Evolutionary conservation across 2,329 filamentous ascomycete genomes (phyloP), one percentile per base, ranked within the genome.

Genomic region (Monosporascus sp.): DNA sequence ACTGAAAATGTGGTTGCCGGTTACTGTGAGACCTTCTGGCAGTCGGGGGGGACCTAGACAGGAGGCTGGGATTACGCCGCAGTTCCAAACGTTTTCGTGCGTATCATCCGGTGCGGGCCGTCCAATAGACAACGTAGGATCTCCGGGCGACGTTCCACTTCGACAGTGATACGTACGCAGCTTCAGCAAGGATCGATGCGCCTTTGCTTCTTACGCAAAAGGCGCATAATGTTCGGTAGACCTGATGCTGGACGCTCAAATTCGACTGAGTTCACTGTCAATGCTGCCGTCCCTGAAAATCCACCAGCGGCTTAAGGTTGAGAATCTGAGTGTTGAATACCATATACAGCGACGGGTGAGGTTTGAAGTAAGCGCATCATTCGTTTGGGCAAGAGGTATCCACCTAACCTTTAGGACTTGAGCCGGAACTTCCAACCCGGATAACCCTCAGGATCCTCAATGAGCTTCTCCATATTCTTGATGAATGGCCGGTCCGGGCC

Each of bases 401-500:
- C 6, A 9, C 5, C 11, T 43, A 18, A 24, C 11, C 6, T 14
- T 20, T 20, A 14, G 4, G 20, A 15, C 22, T 43, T 43, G 39
- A 43, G 17, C 11, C 39, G 39, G 39, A 43, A 43, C 18, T 20
- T 18, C 39, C 39, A 43, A 20, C 56, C 65, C 60, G 65, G 65
- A 57, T 70, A 63, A 11, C 44, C 56, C 48, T 58, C 59, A 8
- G 69, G 67, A 18, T 62, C 54, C 5, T 52, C 53, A 15, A 65
- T 61, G 53, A 72, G 58, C 48, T 65, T 60, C 53, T 65, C 62
- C 68, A 74, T 74, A 35, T 67, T 65, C 25, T 54, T 54, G 46
- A 65, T 64, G 52, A 61, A 62, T 52, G 61, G 67, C 46, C 62
- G 65, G 54, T 64, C 63, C 11, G 60, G 69, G 53, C 65, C 63